A percentile compares a stretch with the other conserved stretches of the same genome.
These are phyloP conservation scores for Pleurostoma richardsiae DNA, from an alignment of 2,329 filamentous ascomycete species.

Conservation along the genomic window DNA sequence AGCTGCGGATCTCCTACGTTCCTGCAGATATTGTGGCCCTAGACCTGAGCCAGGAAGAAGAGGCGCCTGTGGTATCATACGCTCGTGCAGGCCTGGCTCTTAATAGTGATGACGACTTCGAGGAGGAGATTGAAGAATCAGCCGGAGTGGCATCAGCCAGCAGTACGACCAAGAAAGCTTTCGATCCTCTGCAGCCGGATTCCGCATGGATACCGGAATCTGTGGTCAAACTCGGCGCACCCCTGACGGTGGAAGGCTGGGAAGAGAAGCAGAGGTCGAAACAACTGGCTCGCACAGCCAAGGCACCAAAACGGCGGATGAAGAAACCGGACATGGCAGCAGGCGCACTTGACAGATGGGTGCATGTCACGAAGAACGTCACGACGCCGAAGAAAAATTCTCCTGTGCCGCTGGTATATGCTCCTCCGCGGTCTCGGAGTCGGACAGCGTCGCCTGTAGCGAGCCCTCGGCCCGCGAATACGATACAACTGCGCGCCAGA, in stretches of 20 bases:
- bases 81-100: constrained; percentile 51
- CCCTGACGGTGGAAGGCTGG: constrained; percentile 61
- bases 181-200: constrained; percentile 62
- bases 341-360: constrained; percentile 30
- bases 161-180: constrained; percentile 33
- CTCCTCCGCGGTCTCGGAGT: neutral
- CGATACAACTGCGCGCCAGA: neutral
- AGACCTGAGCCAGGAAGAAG: constrained; percentile 67
- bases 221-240: constrained; percentile 59
- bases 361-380: constrained; percentile 27
- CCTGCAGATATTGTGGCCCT: constrained; percentile 75
- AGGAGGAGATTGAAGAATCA: constrained; percentile 21
- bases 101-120: constrained; percentile 63
- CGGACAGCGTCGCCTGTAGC: no score
- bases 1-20: constrained; percentile 73
- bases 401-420: neutral
- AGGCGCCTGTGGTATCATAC: constrained; percentile 44
- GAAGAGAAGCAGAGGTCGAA: constrained; percentile 36
- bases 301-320: constrained; percentile 5
- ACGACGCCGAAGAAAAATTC: neutral
- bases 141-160: constrained; percentile 13
- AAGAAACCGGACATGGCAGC: constrained; percentile 17
- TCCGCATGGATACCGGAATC: constrained; percentile 65
- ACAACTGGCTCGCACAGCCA: constrained; percentile 9
- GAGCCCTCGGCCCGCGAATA: no score